Base-by-base conservation (phyloP, 106 monocot species). In the Allium fistulosum region DNA sequence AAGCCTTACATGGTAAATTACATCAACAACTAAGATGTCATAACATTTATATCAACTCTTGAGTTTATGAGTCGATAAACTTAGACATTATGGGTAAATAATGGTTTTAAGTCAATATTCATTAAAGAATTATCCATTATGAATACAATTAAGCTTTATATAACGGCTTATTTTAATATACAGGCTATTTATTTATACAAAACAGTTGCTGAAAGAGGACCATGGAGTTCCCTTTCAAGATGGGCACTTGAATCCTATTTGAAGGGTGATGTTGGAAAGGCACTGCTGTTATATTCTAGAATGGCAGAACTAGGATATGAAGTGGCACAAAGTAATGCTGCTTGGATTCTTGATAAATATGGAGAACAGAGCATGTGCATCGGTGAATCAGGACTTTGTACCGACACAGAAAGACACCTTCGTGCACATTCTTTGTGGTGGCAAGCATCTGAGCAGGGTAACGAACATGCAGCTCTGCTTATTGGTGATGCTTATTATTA, bases 401-500 rank as follows among this genome's bases (percentile, higher is more conserved):
- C 83, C 28, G 91, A 88, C 49, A 68, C 74, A 59, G 94, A 95
- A 74, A 87, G 91, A 67, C 91, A 95, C 76, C 77, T 88, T 57
- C 91, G 85, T 68, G 85, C 94, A 26, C 91, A 95, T 78, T 74
- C 90, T 64, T 70, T 95, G 46, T 95, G 90, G 94, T 95, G 94
- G 94, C 87, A 88, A 78, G 94, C 94, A 67, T 95, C 94, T 37
- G 94, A 95, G 76, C 88, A 95, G 79, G 94, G 94, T 71, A 95
- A 95, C 77, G 91, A 91, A 61, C 95, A 96, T 82, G 95, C 91
- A 18, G 91, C 95, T 72, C 76, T 91, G 75, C 76, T 96, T 58
- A 96, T 91, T 63, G 91, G 95, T n/a, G 95, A 97, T 84, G 92
- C 88, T 71, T 97, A 97, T 82, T 97, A 92, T 64, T 97, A 92